Evolutionary conservation across 139 green algal genomes (phyloP), one percentile per base, ranked within the genome.

Genomic region (Chlorella sp.): DNA sequence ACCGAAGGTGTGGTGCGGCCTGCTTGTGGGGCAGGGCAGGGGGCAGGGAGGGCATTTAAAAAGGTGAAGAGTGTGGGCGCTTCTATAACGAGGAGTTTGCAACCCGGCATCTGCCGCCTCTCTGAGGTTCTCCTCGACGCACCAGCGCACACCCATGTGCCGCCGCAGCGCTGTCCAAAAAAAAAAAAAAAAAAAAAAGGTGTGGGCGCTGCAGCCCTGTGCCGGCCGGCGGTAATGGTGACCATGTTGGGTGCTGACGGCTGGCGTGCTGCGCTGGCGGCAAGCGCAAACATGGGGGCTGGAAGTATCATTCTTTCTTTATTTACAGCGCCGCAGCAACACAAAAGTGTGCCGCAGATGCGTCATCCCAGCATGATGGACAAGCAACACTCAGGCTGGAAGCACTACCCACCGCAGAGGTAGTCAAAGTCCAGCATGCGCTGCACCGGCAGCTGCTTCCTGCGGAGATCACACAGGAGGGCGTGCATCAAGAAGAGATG

Each of bases 381-480:
- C 60, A 14, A 68, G 18, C 18, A 18, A 18, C 60, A 14, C 15
- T 14, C 60, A 68, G 60, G 15, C 60, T 68, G 60, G 82, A 48
- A 14, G 81, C 81, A 61, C 19, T 40, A 53, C 93, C 86, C 84
- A 97, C 95, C 96, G 61, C 97, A 99, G 0, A 99, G 88, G 81
- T 94, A 99, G 84, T 99, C 97, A 85, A 99, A 99, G 83, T 99
- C 97, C 0, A 99, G 96, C 97, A 99, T 99, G 66, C 97, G 96
- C 94, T 99, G 97, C 80, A 97, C 91, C 7, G 91, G 89, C 28
- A 87, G 66, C 53, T 91, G 84, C 85, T 92, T 93, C 91, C 87
- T 92, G 90, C 66, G 66, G n/a, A 16, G 75, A 3, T 12, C 16
- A 81, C n/a, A 81, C 1, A 14, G 22, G 64, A 71, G 64, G 21